Percentiles rank a stretch among this genome's conserved stretches.
These are phyloP conservation scores for Backusella luteola DNA, from an alignment of 192 early-diverging fungal species.

Conservation along the genomic window DNA sequence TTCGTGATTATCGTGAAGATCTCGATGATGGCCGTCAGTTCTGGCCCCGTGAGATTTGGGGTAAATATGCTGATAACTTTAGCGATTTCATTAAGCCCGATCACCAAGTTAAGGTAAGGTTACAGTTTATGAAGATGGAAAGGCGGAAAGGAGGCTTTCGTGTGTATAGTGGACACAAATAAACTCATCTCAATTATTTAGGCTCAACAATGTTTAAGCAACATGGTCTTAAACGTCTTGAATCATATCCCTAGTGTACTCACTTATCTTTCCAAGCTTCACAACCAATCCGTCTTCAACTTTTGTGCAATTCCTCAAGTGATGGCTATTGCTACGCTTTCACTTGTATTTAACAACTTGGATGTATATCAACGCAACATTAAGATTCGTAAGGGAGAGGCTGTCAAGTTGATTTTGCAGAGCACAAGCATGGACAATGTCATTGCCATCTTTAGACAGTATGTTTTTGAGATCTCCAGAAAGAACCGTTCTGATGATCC, in stretches of 20 bases:
- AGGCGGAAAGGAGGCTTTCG: not conserved
- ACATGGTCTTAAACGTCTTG: conserved; percentile 86
- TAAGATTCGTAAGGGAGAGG: conserved; percentile 92
- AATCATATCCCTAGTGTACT: conserved; percentile 83
- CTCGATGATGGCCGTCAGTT: conserved; percentile 85
- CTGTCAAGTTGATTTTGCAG: conserved; percentile 67
- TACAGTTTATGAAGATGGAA: not conserved
- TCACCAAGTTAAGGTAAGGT: conserved; percentile 53
- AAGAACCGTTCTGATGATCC: conserved; percentile 63
- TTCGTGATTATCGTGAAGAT: conserved; percentile 94
- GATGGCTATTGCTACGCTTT: conserved; percentile 95
- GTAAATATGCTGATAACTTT: conserved; percentile 69
- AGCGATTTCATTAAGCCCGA: conserved; percentile 70
- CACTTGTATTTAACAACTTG: conserved; percentile 84
- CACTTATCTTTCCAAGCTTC: conserved; percentile 77
- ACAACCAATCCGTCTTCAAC: conserved; percentile 81
- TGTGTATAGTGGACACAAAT: not conserved
- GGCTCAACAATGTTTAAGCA: conserved; percentile 81
- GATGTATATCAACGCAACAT: conserved; percentile 74
- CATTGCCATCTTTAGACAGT: conserved; percentile 63
- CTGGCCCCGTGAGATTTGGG: conserved; percentile 97
- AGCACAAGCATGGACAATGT: conserved; percentile 56
- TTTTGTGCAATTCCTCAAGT: conserved; percentile 99
- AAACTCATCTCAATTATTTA: conserved; percentile 10
- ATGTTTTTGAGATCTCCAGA: conserved; percentile 56